Evolutionary conservation across 805 yeast species (phyloP).

Genomic region (Scheffersomyces lignosus): DNA sequence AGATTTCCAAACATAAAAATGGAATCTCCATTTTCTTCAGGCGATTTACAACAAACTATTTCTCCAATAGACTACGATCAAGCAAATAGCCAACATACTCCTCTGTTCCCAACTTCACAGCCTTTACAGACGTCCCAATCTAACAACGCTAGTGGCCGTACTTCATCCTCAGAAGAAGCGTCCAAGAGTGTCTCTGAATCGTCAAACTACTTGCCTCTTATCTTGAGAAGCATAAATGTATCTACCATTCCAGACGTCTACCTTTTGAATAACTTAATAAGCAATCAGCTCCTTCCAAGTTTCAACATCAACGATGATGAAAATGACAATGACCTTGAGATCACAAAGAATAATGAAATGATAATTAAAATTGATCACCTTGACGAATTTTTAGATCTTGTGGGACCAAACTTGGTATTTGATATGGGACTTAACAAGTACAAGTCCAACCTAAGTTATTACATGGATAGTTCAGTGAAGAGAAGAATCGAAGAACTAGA

Average conservation of each 20-base stretch:
- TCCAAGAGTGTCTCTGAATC: constrained; percentile 27
- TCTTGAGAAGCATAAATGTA: constrained; percentile 62
- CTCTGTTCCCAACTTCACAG: background rate
- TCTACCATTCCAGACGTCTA: constrained; percentile 60
- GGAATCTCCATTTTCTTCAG: constrained; percentile 19
- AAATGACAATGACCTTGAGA: constrained; percentile 33
- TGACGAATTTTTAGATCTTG: constrained; percentile 36
- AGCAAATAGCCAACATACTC: constrained; percentile 5
- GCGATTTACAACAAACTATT: constrained; percentile 12
- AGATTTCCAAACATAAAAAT: constrained; percentile 13
- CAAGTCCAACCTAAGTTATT: constrained; percentile 11
- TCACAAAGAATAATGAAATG: constrained; percentile 29
- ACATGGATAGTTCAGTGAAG: constrained; percentile 2
- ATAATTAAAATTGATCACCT: constrained; percentile 25
- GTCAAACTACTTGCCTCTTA: constrained; percentile 66
- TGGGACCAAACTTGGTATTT: constrained; percentile 42
- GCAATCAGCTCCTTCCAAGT: constrained; percentile 18
- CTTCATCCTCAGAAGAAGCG: constrained; percentile 3
- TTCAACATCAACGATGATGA: constrained; percentile 37
- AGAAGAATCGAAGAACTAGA: background rate
- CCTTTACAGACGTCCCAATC: background rate
- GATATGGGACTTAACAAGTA: constrained; percentile 30
- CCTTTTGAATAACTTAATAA: constrained; percentile 35
- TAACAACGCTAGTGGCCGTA: constrained; percentile 1
- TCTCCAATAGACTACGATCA: constrained; percentile 15